phyloP scores from a whole-genome alignment of 2,329 filamentous ascomycete genomes.

The Trichoderma citrinoviride region DNA sequence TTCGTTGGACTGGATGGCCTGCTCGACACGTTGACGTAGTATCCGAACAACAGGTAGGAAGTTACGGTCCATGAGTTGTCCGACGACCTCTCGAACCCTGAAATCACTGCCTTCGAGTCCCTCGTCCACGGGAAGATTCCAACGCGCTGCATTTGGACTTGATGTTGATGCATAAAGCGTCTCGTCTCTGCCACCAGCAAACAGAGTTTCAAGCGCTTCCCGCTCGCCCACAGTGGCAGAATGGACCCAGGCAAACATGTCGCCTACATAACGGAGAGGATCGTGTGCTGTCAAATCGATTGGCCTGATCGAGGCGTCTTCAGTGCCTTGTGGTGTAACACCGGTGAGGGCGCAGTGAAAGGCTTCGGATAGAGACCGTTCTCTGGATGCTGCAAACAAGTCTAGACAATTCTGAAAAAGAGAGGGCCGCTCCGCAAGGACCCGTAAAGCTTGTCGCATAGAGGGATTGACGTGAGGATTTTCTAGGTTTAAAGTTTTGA shows the following conservation, averaged over 20 bases:
- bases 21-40: slow-evolving; percentile 85
- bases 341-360: slow-evolving; percentile 89
- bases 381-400: slow-evolving; percentile 85
- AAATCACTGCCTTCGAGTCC: slow-evolving; percentile 59
- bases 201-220: slow-evolving; percentile 87
- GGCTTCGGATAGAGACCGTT: slow-evolving; percentile 80
- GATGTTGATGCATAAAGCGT: slow-evolving; percentile 74
- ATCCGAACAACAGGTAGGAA: slow-evolving; percentile 76
- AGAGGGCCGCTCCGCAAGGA: slow-evolving; percentile 83
- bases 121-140: slow-evolving; percentile 65
- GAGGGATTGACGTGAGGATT: slow-evolving; percentile 87
- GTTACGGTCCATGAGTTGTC: slow-evolving; percentile 82
- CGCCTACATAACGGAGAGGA: slow-evolving; percentile 83
- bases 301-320: slow-evolving; percentile 69
- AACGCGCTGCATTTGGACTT: slow-evolving; percentile 78
- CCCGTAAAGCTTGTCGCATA: slow-evolving; percentile 78
- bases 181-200: slow-evolving; percentile 85
- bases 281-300: slow-evolving; percentile 95
- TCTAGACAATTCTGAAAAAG: slow-evolving; percentile 93
- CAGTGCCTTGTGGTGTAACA: slow-evolving; percentile 53
- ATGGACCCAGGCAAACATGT: slow-evolving; percentile 97
- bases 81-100: slow-evolving; percentile 77
- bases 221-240: slow-evolving; percentile 91
- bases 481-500: slow-evolving; percentile 88
- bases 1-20: slow-evolving; percentile 89